Conservation (phyloP, 1,139 yeast species). For the Sugiyamaella neomexicana region DNA sequence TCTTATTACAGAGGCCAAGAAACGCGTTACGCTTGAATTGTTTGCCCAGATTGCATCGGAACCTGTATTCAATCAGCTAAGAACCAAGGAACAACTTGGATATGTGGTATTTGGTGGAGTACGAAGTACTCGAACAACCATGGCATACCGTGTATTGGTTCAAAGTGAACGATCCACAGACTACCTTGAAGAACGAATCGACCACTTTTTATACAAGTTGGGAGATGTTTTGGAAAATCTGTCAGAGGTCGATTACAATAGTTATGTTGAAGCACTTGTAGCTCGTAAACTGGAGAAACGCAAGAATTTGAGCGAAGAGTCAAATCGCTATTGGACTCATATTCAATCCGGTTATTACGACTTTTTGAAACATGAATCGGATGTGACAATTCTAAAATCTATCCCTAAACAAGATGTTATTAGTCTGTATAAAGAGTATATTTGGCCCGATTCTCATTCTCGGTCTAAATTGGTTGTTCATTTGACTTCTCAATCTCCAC, state of each 20-base stretch:
- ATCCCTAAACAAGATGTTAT: constrained; percentile 60
- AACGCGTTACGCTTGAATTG: constrained; percentile 58
- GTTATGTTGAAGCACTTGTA: constrained; percentile 68
- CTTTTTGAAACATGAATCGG: constrained; percentile 55
- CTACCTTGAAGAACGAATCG: constrained; percentile 76
- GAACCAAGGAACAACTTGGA: constrained; percentile 92
- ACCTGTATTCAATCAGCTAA: constrained; percentile 83
- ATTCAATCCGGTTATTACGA: constrained; percentile 78
- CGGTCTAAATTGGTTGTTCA: constrained; percentile 58
- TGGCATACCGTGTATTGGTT: constrained; percentile 74
- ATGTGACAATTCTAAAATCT: constrained; percentile 55
- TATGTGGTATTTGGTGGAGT: constrained; percentile 84
- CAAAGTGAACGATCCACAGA: constrained; percentile 82
- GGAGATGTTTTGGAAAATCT: constrained; percentile 46
- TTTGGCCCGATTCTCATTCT: constrained; percentile 47
- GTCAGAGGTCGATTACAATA: constrained; percentile 61
- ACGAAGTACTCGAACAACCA: constrained; percentile 66
- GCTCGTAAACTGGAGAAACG: constrained; percentile 65
- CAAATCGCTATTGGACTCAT: constrained; percentile 60
- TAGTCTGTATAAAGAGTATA: constrained; percentile 52
- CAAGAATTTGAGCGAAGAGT: constrained; percentile 78
- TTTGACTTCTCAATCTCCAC: constrained; percentile 57
- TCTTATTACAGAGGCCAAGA: constrained; percentile 42
- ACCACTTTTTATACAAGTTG: constrained; percentile 54
- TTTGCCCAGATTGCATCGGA: constrained; percentile 73